Evolutionary conservation across 2,329 filamentous ascomycete genomes (phyloP).

Genomic region (Xylariales sp.): DNA sequence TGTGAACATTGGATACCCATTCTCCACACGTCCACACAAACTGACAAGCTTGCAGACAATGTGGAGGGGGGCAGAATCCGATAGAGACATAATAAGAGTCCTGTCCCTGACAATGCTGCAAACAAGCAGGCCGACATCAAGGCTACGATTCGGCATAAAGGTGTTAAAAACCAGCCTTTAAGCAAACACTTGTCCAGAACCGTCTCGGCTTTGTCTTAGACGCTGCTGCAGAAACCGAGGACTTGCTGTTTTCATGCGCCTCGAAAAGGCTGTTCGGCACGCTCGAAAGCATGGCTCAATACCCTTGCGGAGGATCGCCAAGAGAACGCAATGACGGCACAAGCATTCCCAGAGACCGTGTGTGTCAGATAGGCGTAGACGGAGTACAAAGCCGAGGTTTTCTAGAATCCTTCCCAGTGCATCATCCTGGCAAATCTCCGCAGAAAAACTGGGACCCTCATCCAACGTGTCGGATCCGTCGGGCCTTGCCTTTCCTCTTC

Average conservation of each 20-base stretch:
- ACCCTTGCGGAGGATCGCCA: background rate
- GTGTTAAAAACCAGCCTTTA: too few species aligned
- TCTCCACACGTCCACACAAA: too few species aligned
- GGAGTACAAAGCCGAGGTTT: slow-evolving; percentile 8
- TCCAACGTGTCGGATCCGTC: slow-evolving; percentile 10
- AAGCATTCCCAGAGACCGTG: slow-evolving; percentile 3
- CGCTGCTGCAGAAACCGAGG: background rate
- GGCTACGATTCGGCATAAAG: too few species aligned
- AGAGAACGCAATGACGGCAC: background rate
- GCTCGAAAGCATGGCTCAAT: background rate
- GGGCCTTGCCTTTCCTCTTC: background rate
- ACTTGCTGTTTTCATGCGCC: background rate
- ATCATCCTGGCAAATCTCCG: slow-evolving; percentile 8
- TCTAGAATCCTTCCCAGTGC: slow-evolving; percentile 10
- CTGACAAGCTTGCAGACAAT: background rate
- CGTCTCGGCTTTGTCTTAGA: too few species aligned
- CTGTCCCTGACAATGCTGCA: too few species aligned
- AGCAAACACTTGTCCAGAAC: too few species aligned
- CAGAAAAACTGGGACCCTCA: slow-evolving; percentile 6
- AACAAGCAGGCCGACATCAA: too few species aligned
- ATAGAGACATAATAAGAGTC: too few species aligned
- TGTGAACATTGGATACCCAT: background rate
- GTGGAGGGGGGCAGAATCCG: background rate
- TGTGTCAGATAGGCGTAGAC: background rate
- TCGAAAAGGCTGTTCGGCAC: background rate